phyloP scores from a whole-genome alignment of 176 grass and related monocot genomes.

The Cymbopogon citratus region DNA sequence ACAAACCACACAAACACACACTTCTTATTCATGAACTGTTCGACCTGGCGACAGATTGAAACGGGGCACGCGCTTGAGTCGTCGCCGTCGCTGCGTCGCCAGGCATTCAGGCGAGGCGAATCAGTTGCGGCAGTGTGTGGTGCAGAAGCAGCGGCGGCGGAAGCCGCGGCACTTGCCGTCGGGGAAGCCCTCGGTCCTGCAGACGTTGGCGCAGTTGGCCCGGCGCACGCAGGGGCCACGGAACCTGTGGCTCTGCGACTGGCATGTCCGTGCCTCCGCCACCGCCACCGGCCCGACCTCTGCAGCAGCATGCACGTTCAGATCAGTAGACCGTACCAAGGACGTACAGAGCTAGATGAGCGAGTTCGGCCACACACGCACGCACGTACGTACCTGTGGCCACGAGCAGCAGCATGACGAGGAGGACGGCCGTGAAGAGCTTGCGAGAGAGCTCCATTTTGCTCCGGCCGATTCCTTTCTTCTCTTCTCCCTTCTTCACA shows the following conservation, averaged over 20 bases:
- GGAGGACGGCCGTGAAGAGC: conserved; percentile 14
- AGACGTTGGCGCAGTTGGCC: conserved; percentile 64
- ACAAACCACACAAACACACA: background rate
- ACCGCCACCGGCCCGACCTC: conserved; percentile 35
- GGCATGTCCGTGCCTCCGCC: conserved; percentile 65
- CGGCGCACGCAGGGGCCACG: conserved; percentile 46
- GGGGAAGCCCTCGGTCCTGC: conserved; percentile 67
- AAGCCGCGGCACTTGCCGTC: conserved; percentile 57
- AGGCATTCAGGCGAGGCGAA: no score
- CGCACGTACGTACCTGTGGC: conserved; percentile 31
- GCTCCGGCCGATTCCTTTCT: background rate
- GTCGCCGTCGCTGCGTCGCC: no score
- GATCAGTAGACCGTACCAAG: background rate
- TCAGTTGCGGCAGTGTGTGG: conserved; percentile 21
- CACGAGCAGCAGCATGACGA: conserved; percentile 31
- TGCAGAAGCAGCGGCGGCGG: conserved; percentile 69
- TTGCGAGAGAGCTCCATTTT: conserved; percentile 39
- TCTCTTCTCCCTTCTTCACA: background rate
- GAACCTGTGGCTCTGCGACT: conserved; percentile 68
- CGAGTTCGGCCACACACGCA: no score
- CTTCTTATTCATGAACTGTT: no score
- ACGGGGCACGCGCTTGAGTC: no score
- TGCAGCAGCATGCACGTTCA: background rate
- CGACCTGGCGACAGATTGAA: no score
- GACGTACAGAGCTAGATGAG: no score